A percentile compares a stretch with the other conserved stretches of the same genome.
Evolutionary conservation across 2,329 filamentous ascomycete species (phyloP).

Genomic region (Fusarium armeniacum): DNA sequence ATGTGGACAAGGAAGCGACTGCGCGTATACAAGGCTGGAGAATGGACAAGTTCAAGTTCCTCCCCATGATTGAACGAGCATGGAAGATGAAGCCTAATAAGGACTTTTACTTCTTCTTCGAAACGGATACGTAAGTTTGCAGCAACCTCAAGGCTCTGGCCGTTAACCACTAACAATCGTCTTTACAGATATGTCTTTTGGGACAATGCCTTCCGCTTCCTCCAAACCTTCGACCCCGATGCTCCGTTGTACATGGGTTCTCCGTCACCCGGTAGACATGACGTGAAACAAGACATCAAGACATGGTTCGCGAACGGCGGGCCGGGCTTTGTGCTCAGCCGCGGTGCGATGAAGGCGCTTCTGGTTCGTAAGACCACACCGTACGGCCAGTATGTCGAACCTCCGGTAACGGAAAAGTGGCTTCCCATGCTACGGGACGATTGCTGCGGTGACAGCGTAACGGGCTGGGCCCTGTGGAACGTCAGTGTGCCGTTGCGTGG

Average conservation of each 20-base stretch:
- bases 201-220: slow-evolving; percentile 63
- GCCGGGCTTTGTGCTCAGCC: slow-evolving; percentile 62
- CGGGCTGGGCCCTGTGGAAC: slow-evolving; percentile 63
- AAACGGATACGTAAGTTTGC: slow-evolving; percentile 65
- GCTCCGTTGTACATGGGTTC: slow-evolving; percentile 64
- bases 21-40: slow-evolving; percentile 62
- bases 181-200: slow-evolving; percentile 49
- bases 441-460: slow-evolving; percentile 67
- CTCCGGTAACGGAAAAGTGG: slow-evolving; percentile 57
- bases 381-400: slow-evolving; percentile 57
- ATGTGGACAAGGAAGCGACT: slow-evolving; percentile 49
- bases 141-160: no score
- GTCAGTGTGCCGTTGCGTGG: slow-evolving; percentile 61
- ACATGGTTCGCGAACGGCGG: slow-evolving; percentile 66
- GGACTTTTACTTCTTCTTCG: slow-evolving; percentile 69
- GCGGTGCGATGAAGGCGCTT: slow-evolving; percentile 60
- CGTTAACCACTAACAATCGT: slow-evolving; percentile 9
- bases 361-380: slow-evolving; percentile 52
- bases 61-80: slow-evolving; percentile 67
- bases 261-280: slow-evolving; percentile 58
- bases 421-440: slow-evolving; percentile 60
- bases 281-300: slow-evolving; percentile 50
- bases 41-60: slow-evolving; percentile 70
- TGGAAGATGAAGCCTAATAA: slow-evolving; percentile 62
- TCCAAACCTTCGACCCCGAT: slow-evolving; percentile 63